Evolutionary conservation across 495 filamentous ascomycete species (phyloP).

Genomic region (Penicillium pulvis): DNA sequence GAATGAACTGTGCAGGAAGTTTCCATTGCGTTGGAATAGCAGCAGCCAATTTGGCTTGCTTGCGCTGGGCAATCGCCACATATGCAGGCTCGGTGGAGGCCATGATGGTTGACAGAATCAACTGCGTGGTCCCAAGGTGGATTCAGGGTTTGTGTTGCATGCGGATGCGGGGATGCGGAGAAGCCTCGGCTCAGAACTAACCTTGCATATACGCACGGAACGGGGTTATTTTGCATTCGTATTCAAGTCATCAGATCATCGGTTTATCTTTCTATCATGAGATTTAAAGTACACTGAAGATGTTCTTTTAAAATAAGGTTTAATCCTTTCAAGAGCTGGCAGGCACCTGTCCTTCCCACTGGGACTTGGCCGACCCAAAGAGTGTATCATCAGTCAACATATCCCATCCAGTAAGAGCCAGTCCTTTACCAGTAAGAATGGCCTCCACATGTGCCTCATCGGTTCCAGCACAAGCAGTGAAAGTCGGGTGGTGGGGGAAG

Average conservation of each 20-base stretch:
- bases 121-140: not conserved
- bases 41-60: constrained; percentile 47
- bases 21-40: constrained; percentile 53
- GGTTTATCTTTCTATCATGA: no score
- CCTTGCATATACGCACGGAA: no score
- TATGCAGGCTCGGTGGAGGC: constrained; percentile 25
- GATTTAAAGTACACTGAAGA: no score
- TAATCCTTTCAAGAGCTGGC: not conserved
- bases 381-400: constrained; percentile 49
- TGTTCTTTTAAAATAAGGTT: no score
- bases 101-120: constrained; percentile 13
- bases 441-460: constrained; percentile 52
- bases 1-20: constrained; percentile 35
- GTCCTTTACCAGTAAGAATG: constrained; percentile 55
- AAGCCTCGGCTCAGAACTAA: constrained; percentile 17
- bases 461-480: constrained; percentile 59
- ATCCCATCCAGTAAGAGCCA: constrained; percentile 57
- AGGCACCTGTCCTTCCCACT: constrained; percentile 25
- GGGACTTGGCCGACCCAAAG: constrained; percentile 33
- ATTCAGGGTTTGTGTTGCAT: not conserved
- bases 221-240: no score
- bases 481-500: constrained; percentile 62
- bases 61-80: constrained; percentile 41
- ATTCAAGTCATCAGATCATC: no score
- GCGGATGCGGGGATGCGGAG: constrained; percentile 20